These are phyloP conservation scores for Phyllosticta capitalensis DNA, from an alignment of 2,329 filamentous ascomycete species.

Conservation along the genomic window DNA sequence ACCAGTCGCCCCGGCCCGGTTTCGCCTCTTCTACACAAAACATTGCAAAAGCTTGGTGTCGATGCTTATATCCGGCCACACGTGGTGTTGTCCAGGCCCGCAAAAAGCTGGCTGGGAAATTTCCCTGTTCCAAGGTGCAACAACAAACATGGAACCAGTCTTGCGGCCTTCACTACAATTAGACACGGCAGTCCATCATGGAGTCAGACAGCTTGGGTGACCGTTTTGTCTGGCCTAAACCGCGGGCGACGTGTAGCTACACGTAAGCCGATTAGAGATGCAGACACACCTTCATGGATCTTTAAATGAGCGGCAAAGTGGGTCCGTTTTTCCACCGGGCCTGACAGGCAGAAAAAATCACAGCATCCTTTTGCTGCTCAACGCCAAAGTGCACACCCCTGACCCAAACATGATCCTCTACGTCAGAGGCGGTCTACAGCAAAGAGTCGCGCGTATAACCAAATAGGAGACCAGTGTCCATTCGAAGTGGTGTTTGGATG, in stretches of 20 bases:
- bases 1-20: background rate
- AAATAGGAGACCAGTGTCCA: background rate
- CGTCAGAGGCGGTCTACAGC: background rate
- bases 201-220: background rate
- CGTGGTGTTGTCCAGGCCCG: background rate
- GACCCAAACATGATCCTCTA: background rate
- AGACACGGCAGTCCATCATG: background rate
- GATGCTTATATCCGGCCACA: background rate
- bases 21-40: background rate
- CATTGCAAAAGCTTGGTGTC: background rate
- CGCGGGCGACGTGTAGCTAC: background rate
- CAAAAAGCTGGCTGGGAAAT: background rate
- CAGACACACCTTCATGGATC: background rate
- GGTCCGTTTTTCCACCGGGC: background rate
- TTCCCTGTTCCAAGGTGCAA: background rate
- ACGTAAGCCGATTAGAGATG: background rate
- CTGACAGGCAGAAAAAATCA: background rate
- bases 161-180: background rate
- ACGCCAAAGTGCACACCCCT: background rate
- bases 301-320: background rate
- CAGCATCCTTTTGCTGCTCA: background rate
- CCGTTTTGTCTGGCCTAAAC: background rate
- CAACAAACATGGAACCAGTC: background rate
- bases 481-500: background rate
- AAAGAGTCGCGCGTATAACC: background rate